phyloP scores from a whole-genome alignment of 257 asterid species.

The Galeopsis tetrahit region DNA sequence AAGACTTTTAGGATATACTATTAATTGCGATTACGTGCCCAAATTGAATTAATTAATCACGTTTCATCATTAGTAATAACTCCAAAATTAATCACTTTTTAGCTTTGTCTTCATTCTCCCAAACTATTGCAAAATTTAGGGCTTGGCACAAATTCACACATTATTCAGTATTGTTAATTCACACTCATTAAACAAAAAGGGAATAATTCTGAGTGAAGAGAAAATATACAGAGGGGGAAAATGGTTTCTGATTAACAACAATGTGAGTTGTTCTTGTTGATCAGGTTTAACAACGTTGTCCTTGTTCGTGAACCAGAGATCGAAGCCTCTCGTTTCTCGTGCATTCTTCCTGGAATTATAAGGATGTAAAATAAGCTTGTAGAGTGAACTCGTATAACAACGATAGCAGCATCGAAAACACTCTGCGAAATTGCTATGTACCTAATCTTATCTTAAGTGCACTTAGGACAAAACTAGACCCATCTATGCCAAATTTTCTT shows the following conservation, averaged over 20 bases:
- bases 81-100: conserved; percentile 33
- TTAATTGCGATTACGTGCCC: conserved; percentile 33
- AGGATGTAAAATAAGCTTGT: conserved; percentile 15
- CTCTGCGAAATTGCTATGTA: neutral
- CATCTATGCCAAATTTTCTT: neutral
- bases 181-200: neutral
- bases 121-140: conserved; percentile 25
- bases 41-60: conserved; percentile 36
- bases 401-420: neutral
- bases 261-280: neutral
- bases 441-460: neutral
- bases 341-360: conserved; percentile 54
- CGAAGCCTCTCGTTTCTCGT: conserved; percentile 49
- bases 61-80: conserved; percentile 31
- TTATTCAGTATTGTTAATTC: too few relatives aligned
- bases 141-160: neutral
- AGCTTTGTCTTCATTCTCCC: conserved; percentile 35
- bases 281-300: conserved; percentile 17
- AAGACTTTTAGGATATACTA: conserved; percentile 13
- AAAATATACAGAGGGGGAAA: conserved; percentile 10
- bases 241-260: neutral
- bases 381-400: neutral
- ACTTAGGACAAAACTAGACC: conserved; percentile 8
- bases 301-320: conserved; percentile 32
- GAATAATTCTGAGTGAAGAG: neutral